Base-by-base conservation (phyloP, 2,329 filamentous ascomycete genomes). In the Ophiobolus disseminans region DNA sequence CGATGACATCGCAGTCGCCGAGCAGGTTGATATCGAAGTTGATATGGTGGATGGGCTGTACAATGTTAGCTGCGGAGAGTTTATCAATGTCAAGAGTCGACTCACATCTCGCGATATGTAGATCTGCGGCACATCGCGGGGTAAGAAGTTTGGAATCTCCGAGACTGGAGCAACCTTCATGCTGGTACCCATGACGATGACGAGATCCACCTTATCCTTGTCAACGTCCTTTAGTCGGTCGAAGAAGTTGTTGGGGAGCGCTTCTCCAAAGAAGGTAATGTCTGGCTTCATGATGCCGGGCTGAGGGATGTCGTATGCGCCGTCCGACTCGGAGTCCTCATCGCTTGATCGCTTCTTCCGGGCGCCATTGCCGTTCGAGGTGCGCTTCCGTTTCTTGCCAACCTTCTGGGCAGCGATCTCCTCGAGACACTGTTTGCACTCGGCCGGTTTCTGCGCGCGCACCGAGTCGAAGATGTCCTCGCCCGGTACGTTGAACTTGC, bases 201-300 rank as follows among this genome's bases (percentile, higher is more conserved):
- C 89, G 13, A 99, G 82, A 70, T 99, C 94, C 1, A 89, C 90
- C 48, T 83, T 80, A 56, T 90, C 84, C 50, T 86, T 85, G 73
- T 99, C 94, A 61, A 90, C 83, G 51, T 90, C 82, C n/a, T 89
- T 85, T 11, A 97, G 82, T 6, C 92, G 87, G 40, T 84, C 80
- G 48, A 88, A 89, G 74, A 99, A 99, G 59, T 85, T 83, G 61
- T 90, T 86, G 0, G 93, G 92, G 1, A 99, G 86, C 40, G 86
- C 82, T 76, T 99, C 94, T 60, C 93, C 93, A 66, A 97, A 97
- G 78, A 99, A 97, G 37, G 91, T 97, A 68, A 99, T 97, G 76
- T 97, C 93, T 7, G 94, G 94, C 80, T 84, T 96, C 91, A 96
- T 96, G 69, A 96, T 86, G 47, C 90, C 91, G 2, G 86, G 83